These are phyloP conservation scores for Acacia pycnantha DNA, from an alignment of 331 rosid genomes.

Conservation along the genomic window DNA sequence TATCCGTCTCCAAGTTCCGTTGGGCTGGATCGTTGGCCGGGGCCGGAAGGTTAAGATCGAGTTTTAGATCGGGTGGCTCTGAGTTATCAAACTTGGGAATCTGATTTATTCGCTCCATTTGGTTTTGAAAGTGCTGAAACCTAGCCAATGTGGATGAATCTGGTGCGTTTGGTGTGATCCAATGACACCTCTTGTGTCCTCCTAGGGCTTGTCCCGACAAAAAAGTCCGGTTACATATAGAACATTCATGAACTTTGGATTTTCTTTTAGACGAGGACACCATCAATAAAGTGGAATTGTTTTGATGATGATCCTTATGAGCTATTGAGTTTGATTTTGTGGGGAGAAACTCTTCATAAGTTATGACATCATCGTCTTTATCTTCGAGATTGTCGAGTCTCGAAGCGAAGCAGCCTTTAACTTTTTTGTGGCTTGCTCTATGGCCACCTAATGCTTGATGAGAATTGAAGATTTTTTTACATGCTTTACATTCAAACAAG, in stretches of 20 bases:
- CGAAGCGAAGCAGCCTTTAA: slow-evolving; percentile 91
- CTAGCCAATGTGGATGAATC: slow-evolving; percentile 53
- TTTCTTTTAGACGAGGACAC: slow-evolving; percentile 62
- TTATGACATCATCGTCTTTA: slow-evolving; percentile 55
- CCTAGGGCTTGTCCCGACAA: slow-evolving; percentile 94
- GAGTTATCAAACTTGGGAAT: slow-evolving; percentile 45
- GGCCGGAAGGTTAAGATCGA: slow-evolving; percentile 88
- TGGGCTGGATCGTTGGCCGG: slow-evolving; percentile 36
- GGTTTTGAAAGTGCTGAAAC: slow-evolving; percentile 72
- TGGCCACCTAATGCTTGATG: slow-evolving; percentile 98
- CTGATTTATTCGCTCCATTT: slow-evolving; percentile 47
- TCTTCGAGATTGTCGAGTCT: slow-evolving; percentile 56
- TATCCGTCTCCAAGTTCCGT: slow-evolving; percentile 45
- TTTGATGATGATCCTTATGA: background rate
- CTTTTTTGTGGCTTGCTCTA: slow-evolving; percentile 94
- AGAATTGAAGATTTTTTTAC: slow-evolving; percentile 88
- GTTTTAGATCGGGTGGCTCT: slow-evolving; percentile 63
- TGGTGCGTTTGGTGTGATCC: slow-evolving; percentile 84
- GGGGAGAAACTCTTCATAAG: slow-evolving; percentile 58
- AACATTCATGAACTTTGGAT: slow-evolving; percentile 87
- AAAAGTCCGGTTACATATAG: slow-evolving; percentile 87
- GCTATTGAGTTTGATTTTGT: slow-evolving; percentile 41
- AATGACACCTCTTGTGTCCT: slow-evolving; percentile 93
- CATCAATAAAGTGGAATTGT: background rate
- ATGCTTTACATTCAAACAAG: slow-evolving; percentile 91